Base-by-base conservation (phyloP, 305 asterid species). In the Fraxinus xanthoxyloides region DNA sequence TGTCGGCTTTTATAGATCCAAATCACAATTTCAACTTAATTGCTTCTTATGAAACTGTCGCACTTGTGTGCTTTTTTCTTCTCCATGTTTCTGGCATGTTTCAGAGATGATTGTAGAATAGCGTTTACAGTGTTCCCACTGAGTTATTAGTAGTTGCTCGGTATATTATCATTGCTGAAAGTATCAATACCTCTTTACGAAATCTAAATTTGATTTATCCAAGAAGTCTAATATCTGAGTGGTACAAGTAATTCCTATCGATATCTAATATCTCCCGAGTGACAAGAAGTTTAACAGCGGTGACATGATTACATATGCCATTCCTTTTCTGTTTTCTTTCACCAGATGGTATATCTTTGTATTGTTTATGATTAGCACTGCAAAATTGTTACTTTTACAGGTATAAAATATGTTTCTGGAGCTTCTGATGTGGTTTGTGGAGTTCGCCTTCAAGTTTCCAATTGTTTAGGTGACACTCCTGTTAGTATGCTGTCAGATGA, bases 401-500 rank as follows among this genome's bases (percentile, higher is more conserved):
- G 97, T 82, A 88, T 91, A 30, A 89, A 85, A 80, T 87, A 84
- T 80, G 63, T 80, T 80, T 65, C 91, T 72, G 90, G 82, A 85
- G 88, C 87, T 82, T 92, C 79, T 72, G 89, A 85, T 84, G 87
- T 82, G 86, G 86, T 83, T 84, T 36, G 8, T 77, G 93, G 90
- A 79, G 78, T 88, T 87, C 76, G 30, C 79, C 89, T 95, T 79
- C 90, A 67, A 86, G 91, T 93, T 87, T 85, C 99, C 82, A 90
- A 91, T 87, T 83, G 82, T 79, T 78, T 87, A 77, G 90, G 87
- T 76, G 92, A 85, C 69, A 80, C 93, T 79, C 86, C 89, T 75
- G 23, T 92, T 75, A 77, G 80, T 82, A 85, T 79, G 89, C 85
- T 95, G 77, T 95, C 99, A 2, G 97, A 94, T 82, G 97, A 90